Evolutionary conservation across 176 grass and related monocot genomes (phyloP).

Genomic region (Oryza rufipogon): DNA sequence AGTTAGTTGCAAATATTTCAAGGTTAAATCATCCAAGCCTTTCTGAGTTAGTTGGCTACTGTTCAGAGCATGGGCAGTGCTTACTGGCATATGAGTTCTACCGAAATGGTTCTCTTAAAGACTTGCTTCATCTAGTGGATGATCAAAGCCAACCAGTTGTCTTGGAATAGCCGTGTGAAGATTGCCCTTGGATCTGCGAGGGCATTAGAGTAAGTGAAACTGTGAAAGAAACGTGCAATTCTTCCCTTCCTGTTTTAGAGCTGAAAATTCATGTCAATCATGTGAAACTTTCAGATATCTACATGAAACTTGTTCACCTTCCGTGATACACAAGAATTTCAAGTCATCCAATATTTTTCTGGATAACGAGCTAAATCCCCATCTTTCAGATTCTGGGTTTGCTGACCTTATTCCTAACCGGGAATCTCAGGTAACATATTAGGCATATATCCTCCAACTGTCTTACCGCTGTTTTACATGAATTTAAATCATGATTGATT

Average conservation of each 20-base stretch:
- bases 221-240: neutral
- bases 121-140: conserved; percentile 68
- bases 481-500: neutral
- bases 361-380: conserved; percentile 77
- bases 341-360: conserved; percentile 95
- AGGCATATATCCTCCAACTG: neutral
- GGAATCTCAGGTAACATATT: conserved; percentile 73
- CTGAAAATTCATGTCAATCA: conserved; percentile 9
- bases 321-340: conserved; percentile 82
- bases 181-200: conserved; percentile 92
- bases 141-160: conserved; percentile 61
- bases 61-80: conserved; percentile 86
- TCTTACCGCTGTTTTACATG: neutral
- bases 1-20: conserved; percentile 76
- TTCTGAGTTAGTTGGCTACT: conserved; percentile 80
- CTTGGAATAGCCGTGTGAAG: conserved; percentile 89
- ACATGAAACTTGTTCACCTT: conserved; percentile 90
- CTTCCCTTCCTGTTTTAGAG: neutral
- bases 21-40: conserved; percentile 79
- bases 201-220: conserved; percentile 82
- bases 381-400: conserved; percentile 88
- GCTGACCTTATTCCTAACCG: conserved; percentile 59
- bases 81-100: conserved; percentile 79
- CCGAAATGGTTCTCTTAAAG: conserved; percentile 68
- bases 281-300: conserved; percentile 67